phyloP scores from a whole-genome alignment of 352 stramenopile genomes.

The Globisporangium abappressorium region DNA sequence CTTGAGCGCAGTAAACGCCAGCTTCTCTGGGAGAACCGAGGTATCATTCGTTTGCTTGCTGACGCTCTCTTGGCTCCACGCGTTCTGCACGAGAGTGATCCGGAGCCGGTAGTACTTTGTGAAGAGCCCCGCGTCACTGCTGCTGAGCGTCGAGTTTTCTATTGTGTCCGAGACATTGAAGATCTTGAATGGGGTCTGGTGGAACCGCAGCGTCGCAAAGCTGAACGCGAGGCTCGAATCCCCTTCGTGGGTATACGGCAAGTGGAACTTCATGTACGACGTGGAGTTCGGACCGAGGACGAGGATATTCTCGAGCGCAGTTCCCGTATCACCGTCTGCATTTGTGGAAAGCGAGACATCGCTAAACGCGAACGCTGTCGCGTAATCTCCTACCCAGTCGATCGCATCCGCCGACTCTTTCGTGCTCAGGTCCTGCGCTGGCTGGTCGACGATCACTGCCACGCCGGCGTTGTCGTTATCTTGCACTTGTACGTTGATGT shows the following conservation, averaged over 20 bases:
- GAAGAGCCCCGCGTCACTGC: constrained; percentile 28
- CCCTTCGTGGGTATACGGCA: constrained; percentile 47
- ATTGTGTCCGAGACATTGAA: constrained; percentile 40
- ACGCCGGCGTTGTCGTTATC: constrained; percentile 54
- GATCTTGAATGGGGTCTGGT: constrained; percentile 69
- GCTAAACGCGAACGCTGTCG: constrained; percentile 47
- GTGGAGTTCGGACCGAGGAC: constrained; percentile 40
- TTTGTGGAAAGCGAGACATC: constrained; percentile 41
- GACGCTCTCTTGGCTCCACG: constrained; percentile 38
- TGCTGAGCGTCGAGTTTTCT: constrained; percentile 11
- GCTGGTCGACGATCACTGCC: constrained; percentile 37
- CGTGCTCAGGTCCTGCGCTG: constrained; percentile 26
- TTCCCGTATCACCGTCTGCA: not conserved
- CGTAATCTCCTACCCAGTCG: constrained; percentile 55
- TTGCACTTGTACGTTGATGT: constrained; percentile 44
- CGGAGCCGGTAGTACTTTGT: constrained; percentile 41
- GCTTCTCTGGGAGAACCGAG: constrained; percentile 2
- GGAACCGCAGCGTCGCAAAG: constrained; percentile 34
- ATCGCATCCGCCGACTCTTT: constrained; percentile 43
- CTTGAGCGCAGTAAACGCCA: constrained; percentile 24
- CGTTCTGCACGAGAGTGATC: constrained; percentile 48
- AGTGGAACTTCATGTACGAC: constrained; percentile 69
- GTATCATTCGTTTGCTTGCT: constrained; percentile 9
- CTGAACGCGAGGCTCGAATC: constrained; percentile 37
- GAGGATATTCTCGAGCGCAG: constrained; percentile 39